Conservation (phyloP, 2,329 filamentous ascomycete species). For the Cercospora citrullina region DNA sequence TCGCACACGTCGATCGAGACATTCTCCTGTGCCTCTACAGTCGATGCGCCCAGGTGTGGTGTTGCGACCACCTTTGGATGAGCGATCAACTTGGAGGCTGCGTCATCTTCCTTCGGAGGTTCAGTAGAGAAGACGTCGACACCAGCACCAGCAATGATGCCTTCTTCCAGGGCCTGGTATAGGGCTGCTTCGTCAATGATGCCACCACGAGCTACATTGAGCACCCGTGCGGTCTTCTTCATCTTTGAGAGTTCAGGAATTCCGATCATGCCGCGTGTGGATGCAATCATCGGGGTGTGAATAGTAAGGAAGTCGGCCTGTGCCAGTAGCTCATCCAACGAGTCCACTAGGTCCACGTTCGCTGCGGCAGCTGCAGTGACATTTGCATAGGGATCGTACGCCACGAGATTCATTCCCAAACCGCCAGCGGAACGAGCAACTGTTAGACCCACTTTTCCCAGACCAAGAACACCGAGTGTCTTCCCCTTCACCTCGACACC, state of each 20-base stretch:
- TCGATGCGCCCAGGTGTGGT: slow-evolving; percentile 77
- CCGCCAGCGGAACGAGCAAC: slow-evolving; percentile 78
- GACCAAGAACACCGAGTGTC: slow-evolving; percentile 42
- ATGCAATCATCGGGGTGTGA: slow-evolving; percentile 76
- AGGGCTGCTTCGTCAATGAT: slow-evolving; percentile 77
- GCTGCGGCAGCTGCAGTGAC: slow-evolving; percentile 67
- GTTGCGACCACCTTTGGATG: slow-evolving; percentile 75
- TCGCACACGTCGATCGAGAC: slow-evolving; percentile 80
- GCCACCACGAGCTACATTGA: slow-evolving; percentile 78
- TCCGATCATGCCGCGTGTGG: slow-evolving; percentile 72
- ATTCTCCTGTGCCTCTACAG: slow-evolving; percentile 80
- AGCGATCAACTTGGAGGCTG: slow-evolving; percentile 62
- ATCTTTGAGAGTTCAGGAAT: slow-evolving; percentile 66
- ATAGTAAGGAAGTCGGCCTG: slow-evolving; percentile 75
- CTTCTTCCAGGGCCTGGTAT: slow-evolving; percentile 66
- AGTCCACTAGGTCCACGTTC: slow-evolving; percentile 53
- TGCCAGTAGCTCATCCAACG: slow-evolving; percentile 56
- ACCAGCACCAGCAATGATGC: slow-evolving; percentile 72
- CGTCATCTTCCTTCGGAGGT: slow-evolving; percentile 61
- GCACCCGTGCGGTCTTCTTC: slow-evolving; percentile 70
- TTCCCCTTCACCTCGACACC: slow-evolving; percentile 78
- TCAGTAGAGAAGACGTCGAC: slow-evolving; percentile 79
- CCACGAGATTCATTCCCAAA: slow-evolving; percentile 72
- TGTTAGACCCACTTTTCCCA: slow-evolving; percentile 63
- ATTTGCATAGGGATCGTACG: slow-evolving; percentile 76